These are phyloP conservation scores for Jatropha curcas DNA, from an alignment of 345 rosid species.

Conservation along the genomic window DNA sequence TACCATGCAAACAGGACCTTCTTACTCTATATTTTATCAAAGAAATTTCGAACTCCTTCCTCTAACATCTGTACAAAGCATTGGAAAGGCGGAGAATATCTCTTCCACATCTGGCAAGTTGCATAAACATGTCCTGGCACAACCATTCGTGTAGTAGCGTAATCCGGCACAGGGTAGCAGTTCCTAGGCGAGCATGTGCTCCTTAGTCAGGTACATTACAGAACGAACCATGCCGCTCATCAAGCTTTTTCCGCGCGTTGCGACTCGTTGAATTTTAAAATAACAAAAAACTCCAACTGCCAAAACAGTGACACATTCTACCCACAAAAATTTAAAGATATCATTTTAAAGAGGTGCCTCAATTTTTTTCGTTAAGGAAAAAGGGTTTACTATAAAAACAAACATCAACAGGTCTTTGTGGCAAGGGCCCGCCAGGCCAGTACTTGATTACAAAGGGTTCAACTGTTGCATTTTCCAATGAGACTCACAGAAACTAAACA, in stretches of 20 bases:
- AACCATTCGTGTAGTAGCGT: conserved; percentile 94
- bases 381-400: too few relatives aligned
- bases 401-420: too few relatives aligned
- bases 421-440: too few relatives aligned
- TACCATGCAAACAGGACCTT: conserved; percentile 49
- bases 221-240: conserved; percentile 88
- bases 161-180: too few relatives aligned
- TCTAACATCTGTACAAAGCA: conserved; percentile 93
- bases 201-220: conserved; percentile 93
- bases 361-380: not conserved
- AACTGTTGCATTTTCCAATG: too few relatives aligned
- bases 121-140: conserved; percentile 90
- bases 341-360: not conserved
- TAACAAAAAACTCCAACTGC: conserved; percentile 98
- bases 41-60: conserved; percentile 95
- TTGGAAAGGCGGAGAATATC: conserved; percentile 83
- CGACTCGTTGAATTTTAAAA: conserved; percentile 92
- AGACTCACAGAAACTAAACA: too few relatives aligned
- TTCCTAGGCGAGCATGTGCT: conserved; percentile 96
- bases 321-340: conserved; percentile 12
- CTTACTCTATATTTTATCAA: conserved; percentile 87
- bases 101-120: conserved; percentile 93
- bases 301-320: conserved; percentile 10
- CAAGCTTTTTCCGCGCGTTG: conserved; percentile 91
- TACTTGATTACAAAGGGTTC: too few relatives aligned